Conservation (phyloP, 257 asterid genomes). For the Euphrasia confusa region DNA sequence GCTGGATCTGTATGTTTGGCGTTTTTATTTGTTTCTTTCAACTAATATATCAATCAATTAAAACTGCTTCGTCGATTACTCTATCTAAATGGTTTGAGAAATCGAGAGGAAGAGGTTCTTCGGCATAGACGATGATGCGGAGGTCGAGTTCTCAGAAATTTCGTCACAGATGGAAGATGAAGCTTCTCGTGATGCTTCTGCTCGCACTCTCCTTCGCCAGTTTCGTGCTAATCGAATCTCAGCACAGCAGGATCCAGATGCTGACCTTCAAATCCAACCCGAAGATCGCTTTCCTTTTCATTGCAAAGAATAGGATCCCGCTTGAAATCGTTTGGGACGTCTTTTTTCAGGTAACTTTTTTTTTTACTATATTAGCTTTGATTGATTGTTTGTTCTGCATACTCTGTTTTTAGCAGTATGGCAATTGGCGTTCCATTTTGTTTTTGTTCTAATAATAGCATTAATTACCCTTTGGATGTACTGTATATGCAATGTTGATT, state of each 20-base stretch:
- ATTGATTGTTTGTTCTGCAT: background rate
- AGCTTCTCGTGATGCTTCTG: slow-evolving; percentile 45
- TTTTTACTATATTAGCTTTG: background rate
- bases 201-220: slow-evolving; percentile 42
- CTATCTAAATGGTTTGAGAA: background rate
- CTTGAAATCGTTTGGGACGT: slow-evolving; percentile 75
- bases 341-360: slow-evolving; percentile 45
- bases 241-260: slow-evolving; percentile 40
- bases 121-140: slow-evolving; percentile 29
- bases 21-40: too few species aligned
- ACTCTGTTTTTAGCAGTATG: slow-evolving; percentile 13
- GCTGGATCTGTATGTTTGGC: too few species aligned
- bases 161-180: slow-evolving; percentile 62
- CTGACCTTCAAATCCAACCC: slow-evolving; percentile 41
- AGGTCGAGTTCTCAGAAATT: slow-evolving; percentile 45
- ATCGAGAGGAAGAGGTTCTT: slow-evolving; percentile 1
- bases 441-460: background rate
- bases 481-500: background rate
- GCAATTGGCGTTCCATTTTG: background rate
- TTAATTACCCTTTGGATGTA: background rate
- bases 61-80: too few species aligned
- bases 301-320: slow-evolving; percentile 74
- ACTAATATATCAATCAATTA: too few species aligned
- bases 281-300: slow-evolving; percentile 63
- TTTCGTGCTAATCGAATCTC: slow-evolving; percentile 49